These are phyloP conservation scores for Lactarius sp. DNA, from an alignment of 768 basidiomycete genomes.

Conservation along the genomic window DNA sequence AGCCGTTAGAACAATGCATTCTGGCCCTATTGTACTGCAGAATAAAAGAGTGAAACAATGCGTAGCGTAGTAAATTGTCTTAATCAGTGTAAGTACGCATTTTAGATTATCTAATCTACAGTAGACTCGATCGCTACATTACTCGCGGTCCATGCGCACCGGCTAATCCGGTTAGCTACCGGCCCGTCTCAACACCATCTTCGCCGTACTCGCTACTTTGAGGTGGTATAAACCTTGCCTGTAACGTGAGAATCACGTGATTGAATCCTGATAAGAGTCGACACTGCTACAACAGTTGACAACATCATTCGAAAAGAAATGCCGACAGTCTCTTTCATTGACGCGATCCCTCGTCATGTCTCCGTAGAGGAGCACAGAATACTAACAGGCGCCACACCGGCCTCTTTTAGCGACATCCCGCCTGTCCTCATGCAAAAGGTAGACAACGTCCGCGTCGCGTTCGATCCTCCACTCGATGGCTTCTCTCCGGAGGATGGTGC, in stretches of 20 bases:
- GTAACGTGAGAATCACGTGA: not conserved
- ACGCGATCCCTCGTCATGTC: conserved; percentile 41
- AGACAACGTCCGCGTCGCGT: conserved; percentile 57
- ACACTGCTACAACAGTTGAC: not conserved
- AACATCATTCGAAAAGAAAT: conserved; percentile 18
- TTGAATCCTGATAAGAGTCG: no score
- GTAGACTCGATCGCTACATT: no score
- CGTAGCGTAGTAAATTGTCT: no score
- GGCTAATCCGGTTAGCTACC: no score
- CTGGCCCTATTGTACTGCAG: no score
- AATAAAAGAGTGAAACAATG: no score
- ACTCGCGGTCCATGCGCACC: no score
- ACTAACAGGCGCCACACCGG: conserved; percentile 73
- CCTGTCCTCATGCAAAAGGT: conserved; percentile 74
- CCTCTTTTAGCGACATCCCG: conserved; percentile 80
- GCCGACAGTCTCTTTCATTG: conserved; percentile 36
- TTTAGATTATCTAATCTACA: no score
- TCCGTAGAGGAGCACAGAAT: conserved; percentile 62
- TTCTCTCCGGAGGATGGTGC: conserved; percentile 49
- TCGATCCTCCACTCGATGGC: conserved; percentile 65
- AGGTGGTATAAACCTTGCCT: not conserved
- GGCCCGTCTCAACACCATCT: not conserved
- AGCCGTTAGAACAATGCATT: no score
- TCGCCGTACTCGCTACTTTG: not conserved
- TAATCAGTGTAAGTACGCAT: no score